Percentiles rank a stretch among this genome's conserved stretches.
These are phyloP conservation scores for Lepidium campestre DNA, from an alignment of 441 rosid genomes.

Conservation along the genomic window DNA sequence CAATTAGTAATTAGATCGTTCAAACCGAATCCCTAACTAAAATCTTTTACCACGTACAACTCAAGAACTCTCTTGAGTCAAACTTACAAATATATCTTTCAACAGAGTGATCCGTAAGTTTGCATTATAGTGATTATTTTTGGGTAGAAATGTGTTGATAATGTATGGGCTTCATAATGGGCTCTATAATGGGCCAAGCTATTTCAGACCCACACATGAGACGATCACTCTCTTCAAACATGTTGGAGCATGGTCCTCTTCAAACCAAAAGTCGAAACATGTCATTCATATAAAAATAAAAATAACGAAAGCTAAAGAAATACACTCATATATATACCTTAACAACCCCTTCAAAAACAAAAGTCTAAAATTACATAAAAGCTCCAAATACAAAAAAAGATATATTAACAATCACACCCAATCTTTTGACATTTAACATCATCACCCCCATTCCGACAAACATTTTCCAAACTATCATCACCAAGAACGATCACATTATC, in stretches of 20 bases:
- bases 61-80: too few relatives aligned
- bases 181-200: too few relatives aligned
- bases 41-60: too few relatives aligned
- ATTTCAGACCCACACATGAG: too few relatives aligned
- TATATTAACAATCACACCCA: conserved; percentile 50
- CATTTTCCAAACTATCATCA: conserved; percentile 22
- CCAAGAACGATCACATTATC: conserved; percentile 15
- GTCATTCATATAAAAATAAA: background rate
- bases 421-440: conserved; percentile 41
- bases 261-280: background rate
- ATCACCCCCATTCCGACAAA: conserved; percentile 7
- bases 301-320: background rate
- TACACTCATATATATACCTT: conserved; percentile 9
- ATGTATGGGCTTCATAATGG: too few relatives aligned
- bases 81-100: too few relatives aligned
- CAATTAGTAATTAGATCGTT: too few relatives aligned
- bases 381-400: conserved; percentile 2
- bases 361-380: conserved; percentile 21
- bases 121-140: too few relatives aligned
- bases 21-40: too few relatives aligned
- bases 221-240: too few relatives aligned
- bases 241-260: background rate
- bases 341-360: background rate
- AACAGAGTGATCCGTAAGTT: too few relatives aligned
- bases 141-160: too few relatives aligned